These are phyloP conservation scores for Beauveria caledonica DNA, from an alignment of 2,329 filamentous ascomycete genomes.

Conservation along the genomic window DNA sequence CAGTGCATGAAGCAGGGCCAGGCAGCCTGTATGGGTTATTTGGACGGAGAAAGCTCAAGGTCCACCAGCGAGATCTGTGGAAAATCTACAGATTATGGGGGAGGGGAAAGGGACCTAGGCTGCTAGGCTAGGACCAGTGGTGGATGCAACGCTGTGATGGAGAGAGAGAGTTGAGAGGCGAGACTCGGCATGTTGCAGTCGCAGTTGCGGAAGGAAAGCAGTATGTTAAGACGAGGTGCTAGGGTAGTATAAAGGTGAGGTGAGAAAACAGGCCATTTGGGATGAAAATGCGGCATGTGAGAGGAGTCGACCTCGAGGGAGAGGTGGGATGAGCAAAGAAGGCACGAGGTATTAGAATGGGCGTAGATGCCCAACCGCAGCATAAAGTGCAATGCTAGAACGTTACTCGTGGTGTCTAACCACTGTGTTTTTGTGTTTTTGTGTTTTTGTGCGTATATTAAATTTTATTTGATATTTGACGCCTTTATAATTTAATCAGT, in stretches of 20 bases:
- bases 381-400: too few relatives aligned
- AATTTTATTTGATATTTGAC: too few relatives aligned
- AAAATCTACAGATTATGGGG: neutral
- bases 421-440: too few relatives aligned
- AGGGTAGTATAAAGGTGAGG: neutral
- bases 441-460: too few relatives aligned
- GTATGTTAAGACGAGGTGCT: neutral
- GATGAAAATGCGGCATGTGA: constrained; percentile 1
- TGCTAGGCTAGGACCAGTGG: too few relatives aligned
- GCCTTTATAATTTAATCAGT: too few relatives aligned
- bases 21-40: neutral
- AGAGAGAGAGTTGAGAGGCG: too few relatives aligned
- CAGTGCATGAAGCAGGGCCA: neutral
- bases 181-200: too few relatives aligned
- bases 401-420: too few relatives aligned
- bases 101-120: neutral
- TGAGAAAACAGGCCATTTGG: constrained; percentile 3
- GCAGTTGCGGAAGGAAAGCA: too few relatives aligned
- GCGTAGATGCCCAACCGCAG: neutral
- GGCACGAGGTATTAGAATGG: neutral
- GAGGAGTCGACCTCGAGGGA: neutral
- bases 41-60: neutral
- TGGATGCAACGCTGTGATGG: neutral
- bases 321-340: neutral
- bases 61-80: neutral